Conservation (phyloP, 441 rosid genomes). For the Bruguiera hainesii region DNA sequence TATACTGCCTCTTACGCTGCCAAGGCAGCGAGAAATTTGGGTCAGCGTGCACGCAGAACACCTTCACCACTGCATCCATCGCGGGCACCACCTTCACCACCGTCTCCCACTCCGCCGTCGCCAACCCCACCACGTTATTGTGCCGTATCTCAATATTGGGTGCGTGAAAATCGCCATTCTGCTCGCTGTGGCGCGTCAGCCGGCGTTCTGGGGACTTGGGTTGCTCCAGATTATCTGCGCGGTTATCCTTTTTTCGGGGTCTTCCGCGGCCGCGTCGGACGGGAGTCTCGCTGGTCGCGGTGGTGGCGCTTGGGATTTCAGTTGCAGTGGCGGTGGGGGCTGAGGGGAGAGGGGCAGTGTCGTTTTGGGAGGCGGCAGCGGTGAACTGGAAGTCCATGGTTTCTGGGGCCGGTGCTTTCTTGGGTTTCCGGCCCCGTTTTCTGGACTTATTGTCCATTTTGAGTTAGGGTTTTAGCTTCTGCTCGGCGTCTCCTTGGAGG, state of each 20-base stretch:
- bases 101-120: constrained; percentile 15
- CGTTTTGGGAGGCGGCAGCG: neutral
- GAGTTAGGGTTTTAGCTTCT: too few relatives aligned
- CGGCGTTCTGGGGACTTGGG: constrained; percentile 5
- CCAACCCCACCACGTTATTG: constrained; percentile 15
- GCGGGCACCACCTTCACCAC: constrained; percentile 53
- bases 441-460: constrained; percentile 1
- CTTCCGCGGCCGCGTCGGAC: constrained; percentile 29
- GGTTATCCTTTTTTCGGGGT: constrained; percentile 4
- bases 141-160: constrained; percentile 29
- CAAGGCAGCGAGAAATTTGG: constrained; percentile 90
- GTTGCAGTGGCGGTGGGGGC: neutral
- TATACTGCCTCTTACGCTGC: constrained; percentile 89
- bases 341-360: neutral
- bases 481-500: too few relatives aligned
- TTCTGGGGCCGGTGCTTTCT: neutral
- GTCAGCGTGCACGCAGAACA: constrained; percentile 87
- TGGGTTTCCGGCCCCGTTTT: constrained; percentile 46
- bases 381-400: constrained; percentile 1
- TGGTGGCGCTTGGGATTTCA: constrained; percentile 19
- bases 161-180: constrained; percentile 21
- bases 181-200: constrained; percentile 16
- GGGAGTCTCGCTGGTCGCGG: constrained; percentile 19
- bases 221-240: neutral
- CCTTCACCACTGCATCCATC: constrained; percentile 93